Percentiles rank a stretch among this genome's conserved stretches.
These are phyloP conservation scores for Hypoxylon sp. DNA, from an alignment of 2,329 filamentous ascomycete genomes.

Conservation along the genomic window DNA sequence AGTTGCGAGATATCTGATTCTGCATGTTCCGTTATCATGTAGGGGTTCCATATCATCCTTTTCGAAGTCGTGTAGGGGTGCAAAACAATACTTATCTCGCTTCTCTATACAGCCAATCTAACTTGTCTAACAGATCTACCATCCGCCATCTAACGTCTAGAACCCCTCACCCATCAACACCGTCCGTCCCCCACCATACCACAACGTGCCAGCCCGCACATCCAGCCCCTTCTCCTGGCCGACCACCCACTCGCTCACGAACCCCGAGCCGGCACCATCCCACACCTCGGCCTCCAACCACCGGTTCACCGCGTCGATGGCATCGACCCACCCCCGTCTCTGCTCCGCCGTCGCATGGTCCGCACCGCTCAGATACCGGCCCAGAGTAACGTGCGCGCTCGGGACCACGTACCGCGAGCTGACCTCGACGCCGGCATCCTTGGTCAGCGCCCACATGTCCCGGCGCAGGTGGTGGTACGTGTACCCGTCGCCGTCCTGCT, in stretches of 20 bases:
- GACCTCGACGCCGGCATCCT: slow-evolving; percentile 71
- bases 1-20: slow-evolving; percentile 1
- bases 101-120: not conserved
- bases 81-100: too few relatives aligned
- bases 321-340: slow-evolving; percentile 70
- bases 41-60: too few relatives aligned
- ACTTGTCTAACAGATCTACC: not conserved
- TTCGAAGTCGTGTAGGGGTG: too few relatives aligned
- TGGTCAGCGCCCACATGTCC: slow-evolving; percentile 73
- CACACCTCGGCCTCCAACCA: slow-evolving; percentile 78
- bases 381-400: slow-evolving; percentile 88
- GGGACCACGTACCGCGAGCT: slow-evolving; percentile 87
- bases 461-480: slow-evolving; percentile 91
- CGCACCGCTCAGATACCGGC: slow-evolving; percentile 74
- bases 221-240: slow-evolving; percentile 85
- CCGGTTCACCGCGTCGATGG: slow-evolving; percentile 78
- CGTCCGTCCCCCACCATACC: slow-evolving; percentile 86
- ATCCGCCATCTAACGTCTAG: slow-evolving; percentile 48
- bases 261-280: slow-evolving; percentile 58
- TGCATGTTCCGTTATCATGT: not conserved
- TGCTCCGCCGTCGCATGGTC: slow-evolving; percentile 69
- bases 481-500: slow-evolving; percentile 68
- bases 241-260: slow-evolving; percentile 81
- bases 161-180: slow-evolving; percentile 71
- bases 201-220: slow-evolving; percentile 76